These are phyloP conservation scores for Metschnikowia vanudenii DNA, from an alignment of 805 yeast genomes.

Conservation along the genomic window DNA sequence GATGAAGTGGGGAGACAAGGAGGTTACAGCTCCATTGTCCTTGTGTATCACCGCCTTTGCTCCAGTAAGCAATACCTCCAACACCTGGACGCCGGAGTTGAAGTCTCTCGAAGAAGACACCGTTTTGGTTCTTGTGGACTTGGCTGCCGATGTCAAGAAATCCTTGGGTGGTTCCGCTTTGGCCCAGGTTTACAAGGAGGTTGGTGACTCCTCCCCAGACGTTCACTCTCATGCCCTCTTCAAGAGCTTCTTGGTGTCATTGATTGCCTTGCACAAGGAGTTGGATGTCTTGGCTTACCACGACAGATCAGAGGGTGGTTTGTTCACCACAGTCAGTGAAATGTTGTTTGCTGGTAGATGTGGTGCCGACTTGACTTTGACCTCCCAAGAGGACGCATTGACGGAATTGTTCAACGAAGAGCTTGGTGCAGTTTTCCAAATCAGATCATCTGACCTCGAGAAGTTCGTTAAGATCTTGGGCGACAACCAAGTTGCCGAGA, in stretches of 20 bases:
- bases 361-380: conserved; percentile 63
- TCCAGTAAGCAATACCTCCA: conserved; percentile 78
- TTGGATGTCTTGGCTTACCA: conserved; percentile 82
- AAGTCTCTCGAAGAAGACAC: conserved; percentile 51
- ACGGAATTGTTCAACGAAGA: conserved; percentile 84
- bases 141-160: conserved; percentile 52
- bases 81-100: conserved; percentile 94
- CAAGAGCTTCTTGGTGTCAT: conserved; percentile 67
- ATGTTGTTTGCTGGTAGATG: conserved; percentile 97
- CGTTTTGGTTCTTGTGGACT: conserved; percentile 74
- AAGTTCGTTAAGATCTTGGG: conserved; percentile 55
- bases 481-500: conserved; percentile 55
- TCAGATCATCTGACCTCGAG: conserved; percentile 50
- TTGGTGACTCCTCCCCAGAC: conserved; percentile 80
- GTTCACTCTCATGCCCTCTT: conserved; percentile 67
- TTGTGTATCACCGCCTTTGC: conserved; percentile 89
- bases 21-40: conserved; percentile 94
- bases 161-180: conserved; percentile 92
- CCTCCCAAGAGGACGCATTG: conserved; percentile 43
- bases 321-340: conserved; percentile 78
- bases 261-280: conserved; percentile 67
- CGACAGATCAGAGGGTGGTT: conserved; percentile 96
- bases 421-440: conserved; percentile 94
- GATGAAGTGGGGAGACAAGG: conserved; percentile 93
- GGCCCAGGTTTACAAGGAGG: conserved; percentile 88